phyloP scores from a whole-genome alignment of 768 basidiomycete species.

The Mycena alexandri region DNA sequence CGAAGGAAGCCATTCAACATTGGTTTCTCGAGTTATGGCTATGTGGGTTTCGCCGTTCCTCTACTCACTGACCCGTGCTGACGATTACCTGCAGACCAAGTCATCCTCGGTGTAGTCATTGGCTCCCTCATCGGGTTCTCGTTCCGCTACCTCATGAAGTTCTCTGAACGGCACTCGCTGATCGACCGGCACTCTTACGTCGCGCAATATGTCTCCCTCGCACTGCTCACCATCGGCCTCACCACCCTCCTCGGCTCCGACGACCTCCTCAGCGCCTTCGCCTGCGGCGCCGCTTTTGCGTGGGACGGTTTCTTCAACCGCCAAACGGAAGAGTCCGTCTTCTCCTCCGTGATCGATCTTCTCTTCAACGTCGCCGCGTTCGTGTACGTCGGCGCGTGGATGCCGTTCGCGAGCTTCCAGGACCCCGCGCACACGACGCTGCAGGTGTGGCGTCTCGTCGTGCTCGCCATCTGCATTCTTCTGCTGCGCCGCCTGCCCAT shows the following conservation, averaged over 20 bases:
- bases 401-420: conserved; percentile 89
- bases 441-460: conserved; percentile 85
- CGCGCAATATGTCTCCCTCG: conserved; percentile 90
- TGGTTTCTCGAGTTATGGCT: conserved; percentile 93
- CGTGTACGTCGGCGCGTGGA: conserved; percentile 97
- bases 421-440: conserved; percentile 72
- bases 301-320: conserved; percentile 97
- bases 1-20: conserved; percentile 77
- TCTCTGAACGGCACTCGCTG: conserved; percentile 86
- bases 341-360: conserved; percentile 95
- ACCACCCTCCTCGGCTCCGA: conserved; percentile 90
- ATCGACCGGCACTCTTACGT: conserved; percentile 96
- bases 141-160: conserved; percentile 94
- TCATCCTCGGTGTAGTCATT: conserved; percentile 79
- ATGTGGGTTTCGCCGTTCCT: conserved; percentile 62
- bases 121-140: conserved; percentile 81
- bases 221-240: conserved; percentile 87
- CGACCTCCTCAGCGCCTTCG: conserved; percentile 94
- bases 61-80: conserved; percentile 31
- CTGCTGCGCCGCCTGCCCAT: conserved; percentile 85
- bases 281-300: conserved; percentile 95
- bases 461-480: conserved; percentile 86
- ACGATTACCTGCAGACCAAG: conserved; percentile 77
- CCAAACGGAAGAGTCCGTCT: conserved; percentile 94
- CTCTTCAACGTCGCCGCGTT: conserved; percentile 97